Conservation (phyloP, 129 eudicot genomes). For the Chrysanthemum lavandulifolium region DNA sequence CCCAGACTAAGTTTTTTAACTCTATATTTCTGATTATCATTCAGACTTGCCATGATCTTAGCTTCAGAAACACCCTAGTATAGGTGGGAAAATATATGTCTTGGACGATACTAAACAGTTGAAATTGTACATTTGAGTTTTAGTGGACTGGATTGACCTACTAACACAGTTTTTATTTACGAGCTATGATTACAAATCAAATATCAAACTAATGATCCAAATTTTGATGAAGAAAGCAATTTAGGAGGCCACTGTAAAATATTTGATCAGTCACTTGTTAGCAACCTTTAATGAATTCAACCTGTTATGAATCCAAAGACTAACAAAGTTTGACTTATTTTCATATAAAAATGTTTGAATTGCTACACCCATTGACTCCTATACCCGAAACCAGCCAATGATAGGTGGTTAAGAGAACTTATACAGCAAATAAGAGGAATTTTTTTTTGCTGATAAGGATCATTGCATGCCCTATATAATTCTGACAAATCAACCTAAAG, state of each 20-base stretch:
- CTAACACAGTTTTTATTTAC: background rate
- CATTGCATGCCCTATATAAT: background rate
- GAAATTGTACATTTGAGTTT: background rate
- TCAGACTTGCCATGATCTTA: background rate
- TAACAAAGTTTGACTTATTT: background rate
- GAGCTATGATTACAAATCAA: background rate
- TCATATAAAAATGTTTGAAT: background rate
- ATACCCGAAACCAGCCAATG: background rate
- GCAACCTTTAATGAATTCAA: background rate
- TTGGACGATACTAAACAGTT: background rate
- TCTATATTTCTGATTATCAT: background rate
- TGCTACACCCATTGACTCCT: background rate
- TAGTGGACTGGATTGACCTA: background rate
- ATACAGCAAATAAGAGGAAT: too few species aligned
- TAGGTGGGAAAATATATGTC: background rate
- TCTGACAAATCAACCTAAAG: background rate
- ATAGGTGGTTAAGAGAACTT: background rate
- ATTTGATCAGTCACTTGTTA: background rate
- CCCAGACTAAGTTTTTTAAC: conserved; percentile 1
- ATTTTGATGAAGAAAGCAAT: background rate
- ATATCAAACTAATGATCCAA: background rate
- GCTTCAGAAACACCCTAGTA: conserved; percentile 1
- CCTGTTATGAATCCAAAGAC: background rate
- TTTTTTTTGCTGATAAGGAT: too few species aligned
- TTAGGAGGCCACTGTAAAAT: conserved; percentile 8